phyloP scores from a whole-genome alignment of 2,329 filamentous ascomycete genomes.

The Cercospora berteroae region DNA sequence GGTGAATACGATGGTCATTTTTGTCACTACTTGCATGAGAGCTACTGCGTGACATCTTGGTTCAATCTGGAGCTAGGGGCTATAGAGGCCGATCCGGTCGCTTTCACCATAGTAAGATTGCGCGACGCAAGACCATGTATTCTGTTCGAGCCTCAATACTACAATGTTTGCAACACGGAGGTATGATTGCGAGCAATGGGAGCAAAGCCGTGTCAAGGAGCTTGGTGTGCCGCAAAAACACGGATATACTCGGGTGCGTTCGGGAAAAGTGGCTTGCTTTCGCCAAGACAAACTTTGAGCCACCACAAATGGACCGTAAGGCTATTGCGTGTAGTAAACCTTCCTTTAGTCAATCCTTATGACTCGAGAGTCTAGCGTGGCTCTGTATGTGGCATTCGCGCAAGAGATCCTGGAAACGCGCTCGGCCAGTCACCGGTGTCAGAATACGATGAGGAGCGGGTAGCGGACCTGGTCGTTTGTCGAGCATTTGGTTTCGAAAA shows the following conservation, averaged over 20 bases:
- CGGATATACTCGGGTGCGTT: background rate
- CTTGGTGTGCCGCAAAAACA: background rate
- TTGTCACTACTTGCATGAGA: background rate
- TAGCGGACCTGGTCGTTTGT: background rate
- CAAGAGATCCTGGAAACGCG: background rate
- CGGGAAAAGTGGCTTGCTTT: background rate
- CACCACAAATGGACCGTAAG: background rate
- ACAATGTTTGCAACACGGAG: too few species aligned
- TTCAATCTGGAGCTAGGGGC: background rate
- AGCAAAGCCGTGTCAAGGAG: background rate
- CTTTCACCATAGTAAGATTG: background rate
- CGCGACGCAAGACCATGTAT: background rate
- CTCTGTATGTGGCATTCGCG: background rate
- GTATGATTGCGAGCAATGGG: too few species aligned
- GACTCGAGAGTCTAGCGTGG: too few species aligned
- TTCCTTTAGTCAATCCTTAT: too few species aligned
- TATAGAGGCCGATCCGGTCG: background rate
- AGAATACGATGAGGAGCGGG: background rate
- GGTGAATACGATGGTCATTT: background rate
- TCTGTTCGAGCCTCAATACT: too few species aligned
- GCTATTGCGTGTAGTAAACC: too few species aligned
- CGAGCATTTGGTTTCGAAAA: background rate
- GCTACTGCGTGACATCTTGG: slow-evolving; percentile 4
- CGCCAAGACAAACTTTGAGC: background rate
- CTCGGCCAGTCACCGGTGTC: background rate